Conservation (phyloP, 768 basidiomycete species). For the Leccinum variicolor region DNA sequence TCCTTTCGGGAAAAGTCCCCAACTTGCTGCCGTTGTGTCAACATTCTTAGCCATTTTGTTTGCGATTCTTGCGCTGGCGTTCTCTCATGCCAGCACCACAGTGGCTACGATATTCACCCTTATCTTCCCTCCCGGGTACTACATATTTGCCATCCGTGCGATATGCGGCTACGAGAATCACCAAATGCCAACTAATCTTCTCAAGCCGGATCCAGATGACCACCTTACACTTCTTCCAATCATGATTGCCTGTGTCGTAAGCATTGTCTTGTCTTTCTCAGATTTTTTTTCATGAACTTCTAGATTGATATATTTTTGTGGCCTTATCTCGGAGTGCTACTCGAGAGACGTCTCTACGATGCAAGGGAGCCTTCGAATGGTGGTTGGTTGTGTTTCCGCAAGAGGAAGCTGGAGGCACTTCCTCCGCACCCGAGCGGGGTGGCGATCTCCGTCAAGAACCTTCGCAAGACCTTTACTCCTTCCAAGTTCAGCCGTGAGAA, state of each 20-base stretch:
- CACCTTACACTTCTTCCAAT: constrained; percentile 52
- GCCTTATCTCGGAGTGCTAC: constrained; percentile 60
- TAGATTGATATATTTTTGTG: constrained; percentile 73
- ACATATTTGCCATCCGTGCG: constrained; percentile 65
- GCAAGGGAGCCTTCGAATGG: constrained; percentile 37
- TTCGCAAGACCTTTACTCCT: constrained; percentile 56
- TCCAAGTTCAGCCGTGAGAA: constrained; percentile 47
- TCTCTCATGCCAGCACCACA: constrained; percentile 39
- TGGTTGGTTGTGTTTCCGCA: constrained; percentile 23
- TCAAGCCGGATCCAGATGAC: constrained; percentile 60
- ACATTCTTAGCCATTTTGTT: constrained; percentile 66
- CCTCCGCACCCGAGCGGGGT: constrained; percentile 35
- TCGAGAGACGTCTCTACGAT: constrained; percentile 64
- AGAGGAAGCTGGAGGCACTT: constrained; percentile 9
- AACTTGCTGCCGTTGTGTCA: constrained; percentile 63
- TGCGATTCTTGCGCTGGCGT: constrained; percentile 62
- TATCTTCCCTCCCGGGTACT: constrained; percentile 74
- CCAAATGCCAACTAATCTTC: constrained; percentile 47
- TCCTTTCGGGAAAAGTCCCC: constrained; percentile 71
- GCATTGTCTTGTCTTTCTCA: constrained; percentile 17
- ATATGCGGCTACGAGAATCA: constrained; percentile 68
- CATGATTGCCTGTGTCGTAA: constrained; percentile 62
- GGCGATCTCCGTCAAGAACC: constrained; percentile 60
- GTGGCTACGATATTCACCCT: constrained; percentile 61
- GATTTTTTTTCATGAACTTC: background rate